A percentile compares a stretch with the other conserved stretches of the same genome.
phyloP scores from a whole-genome alignment of 2,329 filamentous ascomycete genomes.

The Cytospora leucostoma region DNA sequence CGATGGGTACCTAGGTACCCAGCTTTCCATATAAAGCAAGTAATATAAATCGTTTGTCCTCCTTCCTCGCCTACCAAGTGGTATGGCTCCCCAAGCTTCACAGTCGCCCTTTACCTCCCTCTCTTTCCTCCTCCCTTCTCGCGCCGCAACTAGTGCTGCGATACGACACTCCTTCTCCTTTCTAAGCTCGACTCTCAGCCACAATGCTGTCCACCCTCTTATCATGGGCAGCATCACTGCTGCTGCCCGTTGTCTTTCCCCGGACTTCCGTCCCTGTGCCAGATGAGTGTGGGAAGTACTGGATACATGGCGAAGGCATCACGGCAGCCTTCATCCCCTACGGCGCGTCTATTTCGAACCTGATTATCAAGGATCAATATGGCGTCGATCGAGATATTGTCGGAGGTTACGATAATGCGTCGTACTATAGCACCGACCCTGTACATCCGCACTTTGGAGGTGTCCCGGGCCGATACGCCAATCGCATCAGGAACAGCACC shows the following conservation, averaged over 20 bases:
- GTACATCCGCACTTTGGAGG: constrained; percentile 71
- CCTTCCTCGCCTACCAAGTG: not conserved
- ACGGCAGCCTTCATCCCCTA: constrained; percentile 72
- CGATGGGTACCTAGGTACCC: not conserved
- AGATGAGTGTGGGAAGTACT: constrained; percentile 68
- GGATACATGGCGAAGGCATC: constrained; percentile 67
- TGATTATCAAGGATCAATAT: constrained; percentile 69
- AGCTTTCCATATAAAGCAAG: not conserved
- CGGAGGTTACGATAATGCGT: constrained; percentile 74
- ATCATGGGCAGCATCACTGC: constrained; percentile 33
- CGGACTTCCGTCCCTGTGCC: constrained; percentile 40
- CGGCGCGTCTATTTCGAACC: constrained; percentile 71
- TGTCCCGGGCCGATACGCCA: constrained; percentile 76
- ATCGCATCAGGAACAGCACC: constrained; percentile 76
- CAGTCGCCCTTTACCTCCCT: constrained; percentile 3
- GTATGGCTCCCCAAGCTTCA: constrained; percentile 4
- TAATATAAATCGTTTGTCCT: not conserved
- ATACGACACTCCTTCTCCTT: not conserved
- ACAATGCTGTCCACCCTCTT: constrained; percentile 20
- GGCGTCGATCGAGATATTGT: constrained; percentile 71
- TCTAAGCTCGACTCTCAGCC: not conserved
- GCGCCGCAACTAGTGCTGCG: constrained; percentile 7
- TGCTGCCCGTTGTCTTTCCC: constrained; percentile 37
- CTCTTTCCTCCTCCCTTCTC: not conserved
- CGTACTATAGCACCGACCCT: constrained; percentile 64